phyloP scores from a whole-genome alignment of 805 yeast species.

The Saccharomycopsis fibuligera region DNA sequence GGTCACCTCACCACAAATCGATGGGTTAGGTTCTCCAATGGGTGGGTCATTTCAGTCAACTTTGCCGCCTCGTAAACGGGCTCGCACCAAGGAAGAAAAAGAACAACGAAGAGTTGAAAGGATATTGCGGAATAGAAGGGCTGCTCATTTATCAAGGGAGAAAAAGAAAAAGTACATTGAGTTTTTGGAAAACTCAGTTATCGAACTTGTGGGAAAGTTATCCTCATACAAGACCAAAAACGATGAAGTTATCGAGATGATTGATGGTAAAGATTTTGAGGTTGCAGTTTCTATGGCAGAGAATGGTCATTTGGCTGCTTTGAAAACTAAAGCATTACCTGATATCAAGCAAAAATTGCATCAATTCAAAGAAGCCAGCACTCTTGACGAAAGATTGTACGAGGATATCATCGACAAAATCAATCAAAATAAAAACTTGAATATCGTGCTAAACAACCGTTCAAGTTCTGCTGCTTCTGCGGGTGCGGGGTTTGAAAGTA shows the following conservation, averaged over 20 bases:
- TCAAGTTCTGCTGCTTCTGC: background rate
- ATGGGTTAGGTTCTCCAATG: background rate
- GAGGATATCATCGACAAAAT: constrained; percentile 16
- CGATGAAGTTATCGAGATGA: background rate
- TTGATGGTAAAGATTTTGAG: background rate
- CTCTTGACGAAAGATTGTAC: constrained; percentile 5
- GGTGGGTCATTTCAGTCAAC: background rate
- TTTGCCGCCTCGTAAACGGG: constrained; percentile 92
- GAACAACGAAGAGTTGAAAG: constrained; percentile 94
- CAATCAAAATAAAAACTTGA: constrained; percentile 14
- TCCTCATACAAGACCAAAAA: background rate
- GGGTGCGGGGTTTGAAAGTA: background rate
- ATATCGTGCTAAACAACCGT: background rate
- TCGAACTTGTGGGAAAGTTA: constrained; percentile 6
- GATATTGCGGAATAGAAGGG: constrained; percentile 87
- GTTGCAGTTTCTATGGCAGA: background rate
- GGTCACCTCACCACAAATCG: background rate
- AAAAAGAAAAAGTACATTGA: constrained; percentile 92
- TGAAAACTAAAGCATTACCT: background rate
- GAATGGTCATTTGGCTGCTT: background rate
- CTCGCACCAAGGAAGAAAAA: constrained; percentile 93
- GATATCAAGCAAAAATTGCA: too few relatives aligned
- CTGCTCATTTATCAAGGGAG: constrained; percentile 96
- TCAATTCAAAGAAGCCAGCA: background rate
- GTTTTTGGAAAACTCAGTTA: constrained; percentile 51